A percentile compares a stretch with the other conserved stretches of the same genome.
These are phyloP conservation scores for Mortierella hygrophila DNA, from an alignment of 192 early-diverging fungal species.

Conservation along the genomic window DNA sequence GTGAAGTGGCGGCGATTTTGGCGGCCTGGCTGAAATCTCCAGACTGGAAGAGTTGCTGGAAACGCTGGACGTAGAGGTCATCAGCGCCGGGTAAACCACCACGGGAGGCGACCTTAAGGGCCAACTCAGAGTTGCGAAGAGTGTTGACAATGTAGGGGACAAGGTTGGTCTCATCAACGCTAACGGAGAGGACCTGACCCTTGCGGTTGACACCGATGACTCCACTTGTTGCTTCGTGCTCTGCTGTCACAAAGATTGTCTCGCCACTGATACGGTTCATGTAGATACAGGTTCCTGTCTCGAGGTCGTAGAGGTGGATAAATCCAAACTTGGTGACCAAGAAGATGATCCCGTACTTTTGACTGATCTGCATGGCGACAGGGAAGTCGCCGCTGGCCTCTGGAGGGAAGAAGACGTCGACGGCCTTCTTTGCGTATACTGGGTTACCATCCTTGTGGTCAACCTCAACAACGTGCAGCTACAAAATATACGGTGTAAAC, in stretches of 20 bases:
- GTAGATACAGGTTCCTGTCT: constrained; percentile 94
- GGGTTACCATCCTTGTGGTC: constrained; percentile 95
- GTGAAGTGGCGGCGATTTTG: constrained; percentile 95
- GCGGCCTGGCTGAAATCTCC: constrained; percentile 91
- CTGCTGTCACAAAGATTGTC: constrained; percentile 98
- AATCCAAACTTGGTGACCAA: constrained; percentile 98
- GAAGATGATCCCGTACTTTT: constrained; percentile 95
- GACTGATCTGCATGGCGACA: constrained; percentile 95
- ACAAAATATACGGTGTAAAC: background rate
- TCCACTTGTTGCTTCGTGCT: constrained; percentile 86
- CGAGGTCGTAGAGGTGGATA: constrained; percentile 97
- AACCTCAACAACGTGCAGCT: constrained; percentile 96
- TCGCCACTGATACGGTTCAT: constrained; percentile 98
- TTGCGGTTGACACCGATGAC: constrained; percentile 97
- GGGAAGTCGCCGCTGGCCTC: constrained; percentile 97
- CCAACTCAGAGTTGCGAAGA: constrained; percentile 90
- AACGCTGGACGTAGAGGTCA: constrained; percentile 90
- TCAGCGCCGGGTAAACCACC: constrained; percentile 94
- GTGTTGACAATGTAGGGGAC: constrained; percentile 91
- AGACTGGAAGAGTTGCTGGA: constrained; percentile 84
- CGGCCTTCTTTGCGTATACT: constrained; percentile 88
- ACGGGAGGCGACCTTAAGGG: constrained; percentile 90
- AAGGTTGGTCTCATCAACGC: constrained; percentile 89
- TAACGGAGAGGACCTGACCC: constrained; percentile 96
- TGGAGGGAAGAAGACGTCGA: constrained; percentile 97